These are phyloP conservation scores for Furculomyces boomerangus DNA, from an alignment of 371 early-diverging fungal species.

Conservation along the genomic window DNA sequence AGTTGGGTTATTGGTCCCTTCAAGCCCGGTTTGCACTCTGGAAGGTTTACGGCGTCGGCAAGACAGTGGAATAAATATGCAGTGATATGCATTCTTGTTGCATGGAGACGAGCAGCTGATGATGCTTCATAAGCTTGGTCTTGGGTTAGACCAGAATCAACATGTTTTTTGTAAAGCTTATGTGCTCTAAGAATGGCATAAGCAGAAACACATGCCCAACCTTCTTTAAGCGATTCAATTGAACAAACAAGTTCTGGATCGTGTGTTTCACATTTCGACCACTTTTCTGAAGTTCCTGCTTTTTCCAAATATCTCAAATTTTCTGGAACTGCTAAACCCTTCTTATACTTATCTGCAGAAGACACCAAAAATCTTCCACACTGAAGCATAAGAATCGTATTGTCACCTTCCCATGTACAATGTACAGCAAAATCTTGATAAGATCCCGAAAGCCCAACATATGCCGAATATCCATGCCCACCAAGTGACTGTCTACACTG, in stretches of 20 bases:
- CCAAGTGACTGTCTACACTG: conserved; percentile 80
- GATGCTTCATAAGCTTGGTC: conserved; percentile 81
- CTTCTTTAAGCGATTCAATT: conserved; percentile 49
- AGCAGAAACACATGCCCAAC: conserved; percentile 70
- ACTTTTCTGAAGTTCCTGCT: conserved; percentile 4
- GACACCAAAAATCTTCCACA: conserved; percentile 74
- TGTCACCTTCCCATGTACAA: conserved; percentile 88
- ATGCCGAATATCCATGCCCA: conserved; percentile 83
- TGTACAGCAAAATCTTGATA: conserved; percentile 84
- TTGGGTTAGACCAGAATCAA: conserved; percentile 42
- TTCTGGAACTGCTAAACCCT: conserved; percentile 53
- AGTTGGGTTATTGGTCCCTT: conserved; percentile 37
- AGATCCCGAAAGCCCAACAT: conserved; percentile 71
- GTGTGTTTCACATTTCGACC: conserved; percentile 7
- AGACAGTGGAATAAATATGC: conserved; percentile 77
- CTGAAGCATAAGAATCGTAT: conserved; percentile 79
- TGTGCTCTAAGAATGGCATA: conserved; percentile 65
- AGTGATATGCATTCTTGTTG: conserved; percentile 70
- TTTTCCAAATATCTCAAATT: conserved; percentile 59
- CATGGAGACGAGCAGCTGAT: conserved; percentile 61
- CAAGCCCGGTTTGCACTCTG: conserved; percentile 13
- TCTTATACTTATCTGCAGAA: conserved; percentile 56
- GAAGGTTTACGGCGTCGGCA: conserved; percentile 45
- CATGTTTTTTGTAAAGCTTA: conserved; percentile 49
- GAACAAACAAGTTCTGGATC: conserved; percentile 31